These are phyloP conservation scores for Aspergillus steynii DNA, from an alignment of 495 filamentous ascomycete species.

Conservation along the genomic window DNA sequence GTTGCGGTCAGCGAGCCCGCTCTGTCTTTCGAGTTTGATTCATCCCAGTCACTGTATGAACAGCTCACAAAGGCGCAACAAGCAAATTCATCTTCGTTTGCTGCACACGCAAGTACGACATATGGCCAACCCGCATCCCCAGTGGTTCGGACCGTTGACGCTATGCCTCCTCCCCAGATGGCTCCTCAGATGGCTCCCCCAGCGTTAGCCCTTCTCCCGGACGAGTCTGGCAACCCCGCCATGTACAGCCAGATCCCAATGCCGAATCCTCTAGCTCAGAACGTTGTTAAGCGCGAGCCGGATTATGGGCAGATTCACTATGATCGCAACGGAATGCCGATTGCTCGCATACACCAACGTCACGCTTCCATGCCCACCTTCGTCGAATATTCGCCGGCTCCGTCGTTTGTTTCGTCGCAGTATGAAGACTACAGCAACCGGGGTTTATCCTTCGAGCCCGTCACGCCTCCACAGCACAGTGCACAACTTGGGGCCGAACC, in stretches of 20 bases:
- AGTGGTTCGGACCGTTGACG: slow-evolving; percentile 86
- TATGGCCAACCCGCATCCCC: slow-evolving; percentile 82
- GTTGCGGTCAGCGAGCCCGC: slow-evolving; percentile 95
- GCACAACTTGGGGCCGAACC: slow-evolving; percentile 78
- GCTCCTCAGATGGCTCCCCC: slow-evolving; percentile 69
- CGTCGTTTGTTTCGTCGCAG: slow-evolving; percentile 95
- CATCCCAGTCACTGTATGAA: slow-evolving; percentile 97
- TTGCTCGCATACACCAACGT: slow-evolving; percentile 78
- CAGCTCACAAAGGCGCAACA: slow-evolving; percentile 99
- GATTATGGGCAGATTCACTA: slow-evolving; percentile 78
- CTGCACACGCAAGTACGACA: slow-evolving; percentile 73
- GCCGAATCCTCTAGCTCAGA: slow-evolving; percentile 61
- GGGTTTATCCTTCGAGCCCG: slow-evolving; percentile 91
- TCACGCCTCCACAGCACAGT: slow-evolving; percentile 91
- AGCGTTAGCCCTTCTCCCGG: slow-evolving; percentile 73
- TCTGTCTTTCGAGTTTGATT: slow-evolving; percentile 97
- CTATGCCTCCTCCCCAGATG: slow-evolving; percentile 78
- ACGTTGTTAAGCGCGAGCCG: slow-evolving; percentile 78
- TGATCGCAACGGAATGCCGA: slow-evolving; percentile 85
- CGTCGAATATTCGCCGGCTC: slow-evolving; percentile 96
- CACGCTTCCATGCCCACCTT: slow-evolving; percentile 97
- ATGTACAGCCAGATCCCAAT: slow-evolving; percentile 68
- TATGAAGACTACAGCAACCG: slow-evolving; percentile 97
- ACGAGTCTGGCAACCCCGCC: slow-evolving; percentile 76
- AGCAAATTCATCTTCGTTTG: slow-evolving; percentile 95